A percentile compares a stretch with the other conserved stretches of the same genome.
phyloP scores from a whole-genome alignment of 2,329 filamentous ascomycete species.

The Bisporella sp. region DNA sequence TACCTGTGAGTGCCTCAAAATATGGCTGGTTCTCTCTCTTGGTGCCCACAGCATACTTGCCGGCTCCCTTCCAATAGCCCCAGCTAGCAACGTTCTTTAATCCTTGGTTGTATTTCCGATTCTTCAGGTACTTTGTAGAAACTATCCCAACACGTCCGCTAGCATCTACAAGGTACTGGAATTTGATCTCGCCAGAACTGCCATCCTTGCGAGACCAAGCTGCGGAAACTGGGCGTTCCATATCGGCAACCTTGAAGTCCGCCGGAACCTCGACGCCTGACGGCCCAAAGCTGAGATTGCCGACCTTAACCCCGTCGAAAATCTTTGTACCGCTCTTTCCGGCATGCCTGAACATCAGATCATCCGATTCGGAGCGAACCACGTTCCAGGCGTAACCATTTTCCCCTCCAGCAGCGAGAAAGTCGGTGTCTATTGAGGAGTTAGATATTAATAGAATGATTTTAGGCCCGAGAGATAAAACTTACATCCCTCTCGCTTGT shows the following conservation, averaged over 20 bases:
- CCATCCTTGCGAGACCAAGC: conserved; percentile 29
- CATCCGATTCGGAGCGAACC: conserved; percentile 36
- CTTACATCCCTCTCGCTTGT: too few species aligned
- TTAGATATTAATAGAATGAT: background rate
- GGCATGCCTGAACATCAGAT: conserved; percentile 38
- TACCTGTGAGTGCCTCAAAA: conserved; percentile 35
- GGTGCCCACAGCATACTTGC: conserved; percentile 29
- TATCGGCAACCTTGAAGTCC: conserved; percentile 6
- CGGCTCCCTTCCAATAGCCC: conserved; percentile 38
- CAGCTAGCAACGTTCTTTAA: conserved; percentile 44
- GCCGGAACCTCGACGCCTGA: background rate
- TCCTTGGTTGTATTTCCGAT: conserved; percentile 37
- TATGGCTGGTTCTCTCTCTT: conserved; percentile 31
- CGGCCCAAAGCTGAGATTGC: conserved; percentile 27
- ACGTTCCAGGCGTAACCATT: conserved; percentile 3
- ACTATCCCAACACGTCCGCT: conserved; percentile 38
- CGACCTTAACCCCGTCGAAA: conserved; percentile 35
- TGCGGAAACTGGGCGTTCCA: conserved; percentile 30
- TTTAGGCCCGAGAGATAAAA: too few species aligned
- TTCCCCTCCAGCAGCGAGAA: background rate
- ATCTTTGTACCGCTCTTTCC: conserved; percentile 31
- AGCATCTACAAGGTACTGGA: conserved; percentile 43
- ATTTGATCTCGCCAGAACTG: conserved; percentile 32
- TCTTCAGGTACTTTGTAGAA: conserved; percentile 42
- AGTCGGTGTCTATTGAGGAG: conserved; percentile 1